These are phyloP conservation scores for Sporothrix humicola DNA, from an alignment of 2,329 filamentous ascomycete species.

Conservation along the genomic window DNA sequence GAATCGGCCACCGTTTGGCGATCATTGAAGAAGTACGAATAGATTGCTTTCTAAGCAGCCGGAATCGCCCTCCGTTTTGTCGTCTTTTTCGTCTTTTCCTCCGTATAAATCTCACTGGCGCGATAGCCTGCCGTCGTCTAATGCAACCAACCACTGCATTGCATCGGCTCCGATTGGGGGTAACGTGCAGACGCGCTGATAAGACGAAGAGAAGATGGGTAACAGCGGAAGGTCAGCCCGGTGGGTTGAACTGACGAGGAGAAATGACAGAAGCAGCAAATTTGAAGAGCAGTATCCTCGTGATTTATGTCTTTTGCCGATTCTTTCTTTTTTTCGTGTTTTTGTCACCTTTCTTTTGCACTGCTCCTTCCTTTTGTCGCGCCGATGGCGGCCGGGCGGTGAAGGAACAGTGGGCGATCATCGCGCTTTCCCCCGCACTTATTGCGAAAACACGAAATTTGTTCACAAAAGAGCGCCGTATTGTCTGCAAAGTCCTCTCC, in stretches of 20 bases:
- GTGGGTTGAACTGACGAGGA: neutral
- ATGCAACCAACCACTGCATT: slow-evolving; percentile 23
- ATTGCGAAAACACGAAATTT: neutral
- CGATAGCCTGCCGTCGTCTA: slow-evolving; percentile 28
- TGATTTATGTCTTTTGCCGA: neutral
- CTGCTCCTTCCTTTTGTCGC: neutral
- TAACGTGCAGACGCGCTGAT: neutral
- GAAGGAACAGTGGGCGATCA: neutral
- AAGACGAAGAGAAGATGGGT: neutral
- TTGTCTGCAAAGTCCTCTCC: neutral
- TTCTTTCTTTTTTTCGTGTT: neutral
- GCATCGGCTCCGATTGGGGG: neutral
- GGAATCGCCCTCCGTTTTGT: too few species aligned
- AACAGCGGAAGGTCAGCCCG: neutral
- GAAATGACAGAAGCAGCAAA: neutral
- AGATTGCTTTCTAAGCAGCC: neutral
- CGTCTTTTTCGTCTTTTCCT: neutral
- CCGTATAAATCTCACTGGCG: neutral
- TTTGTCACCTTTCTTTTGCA: neutral
- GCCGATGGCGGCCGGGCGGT: slow-evolving; percentile 15
- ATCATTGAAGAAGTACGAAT: too few species aligned
- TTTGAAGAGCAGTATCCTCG: neutral
- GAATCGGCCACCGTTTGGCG: neutral
- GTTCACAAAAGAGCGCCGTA: neutral
- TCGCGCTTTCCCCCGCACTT: slow-evolving; percentile 5